Conservation (phyloP, 2,329 filamentous ascomycete genomes). For the Ilyonectria destructans region DNA sequence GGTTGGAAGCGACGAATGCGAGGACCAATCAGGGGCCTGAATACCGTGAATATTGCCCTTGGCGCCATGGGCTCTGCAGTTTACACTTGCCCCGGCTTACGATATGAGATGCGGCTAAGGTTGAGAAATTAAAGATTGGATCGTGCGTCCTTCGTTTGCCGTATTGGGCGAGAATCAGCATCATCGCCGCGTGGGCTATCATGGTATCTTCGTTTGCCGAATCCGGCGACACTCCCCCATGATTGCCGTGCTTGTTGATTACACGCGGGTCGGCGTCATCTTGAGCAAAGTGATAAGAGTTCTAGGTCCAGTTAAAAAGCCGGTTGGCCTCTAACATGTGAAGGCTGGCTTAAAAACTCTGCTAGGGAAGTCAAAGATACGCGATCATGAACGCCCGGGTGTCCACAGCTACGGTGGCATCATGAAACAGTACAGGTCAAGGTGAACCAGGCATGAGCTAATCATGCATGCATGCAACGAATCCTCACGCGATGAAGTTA, state of each 20-base stretch:
- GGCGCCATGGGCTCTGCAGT: background rate
- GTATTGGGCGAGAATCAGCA: background rate
- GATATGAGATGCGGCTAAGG: background rate
- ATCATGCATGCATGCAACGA: background rate
- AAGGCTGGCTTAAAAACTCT: constrained; percentile 13
- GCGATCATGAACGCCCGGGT: constrained; percentile 11
- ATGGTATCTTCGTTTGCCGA: background rate
- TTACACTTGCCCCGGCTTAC: constrained; percentile 6
- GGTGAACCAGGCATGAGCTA: constrained; percentile 17
- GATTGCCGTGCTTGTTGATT: background rate
- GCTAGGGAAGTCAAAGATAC: constrained; percentile 19
- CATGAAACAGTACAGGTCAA: constrained; percentile 25
- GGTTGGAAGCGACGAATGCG: constrained; percentile 46
- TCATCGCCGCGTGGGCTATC: background rate
- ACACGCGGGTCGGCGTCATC: background rate
- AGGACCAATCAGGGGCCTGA: constrained; percentile 35
- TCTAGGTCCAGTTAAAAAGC: background rate
- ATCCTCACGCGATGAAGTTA: constrained; percentile 44
- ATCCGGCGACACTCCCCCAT: background rate
- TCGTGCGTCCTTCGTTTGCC: background rate
- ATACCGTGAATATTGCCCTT: background rate
- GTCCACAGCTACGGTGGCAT: background rate
- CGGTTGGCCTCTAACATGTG: constrained; percentile 17
- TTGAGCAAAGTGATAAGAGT: background rate
- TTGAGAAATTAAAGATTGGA: background rate